Evolutionary conservation across 768 basidiomycete genomes (phyloP), one percentile per base, ranked within the genome.

Genomic region (Paxillus rubicundulus): DNA sequence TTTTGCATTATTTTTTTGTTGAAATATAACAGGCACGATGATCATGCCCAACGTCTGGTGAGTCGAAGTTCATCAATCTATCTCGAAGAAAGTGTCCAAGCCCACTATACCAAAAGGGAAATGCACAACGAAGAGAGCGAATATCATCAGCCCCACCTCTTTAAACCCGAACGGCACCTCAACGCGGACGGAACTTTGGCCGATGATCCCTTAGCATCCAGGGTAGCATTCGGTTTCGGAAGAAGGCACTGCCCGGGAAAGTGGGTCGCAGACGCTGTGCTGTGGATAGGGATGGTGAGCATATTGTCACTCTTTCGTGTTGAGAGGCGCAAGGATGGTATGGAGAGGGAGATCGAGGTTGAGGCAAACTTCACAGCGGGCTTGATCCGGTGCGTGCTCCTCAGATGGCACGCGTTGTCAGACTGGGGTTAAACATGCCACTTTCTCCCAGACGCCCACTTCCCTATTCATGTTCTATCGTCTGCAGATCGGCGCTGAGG

Each of bases 181-280:
- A 33, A 20, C 9, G 53, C 56, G 39, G 66, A 70, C 36, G 66
- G 68, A 27, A 54, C 34, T 12, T 5, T 68, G 18, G 39, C 43
- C 5, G 63, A 68, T n/a, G 66, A 67, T 32, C 62, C 66, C 1
- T 57, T 67, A 61, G 52, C 49, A 8, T 62, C 58, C 14, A 68
- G 68, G 16, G 58, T 50, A 14, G 63, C 63, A 1, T 67, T 68
- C 55, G 66, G 66, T 30, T 70, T 70, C 28, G 66, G 66, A 43
- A 60, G 66, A 36, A 57, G 68, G 49, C 66, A 67, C 49, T 67
- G 66, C 20, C 68, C 66, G 27, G 68, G 68, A 2, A 64, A 65
- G 49, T 68, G 62, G 57, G 51, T 69, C 14, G 68, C 70, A 9
- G 68, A 72, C 33, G 56, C 69, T 21, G 32, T 68, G 5, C 36